Evolutionary conservation across 1,139 yeast genomes (phyloP).

Genomic region (Yamadazyma oceani): DNA sequence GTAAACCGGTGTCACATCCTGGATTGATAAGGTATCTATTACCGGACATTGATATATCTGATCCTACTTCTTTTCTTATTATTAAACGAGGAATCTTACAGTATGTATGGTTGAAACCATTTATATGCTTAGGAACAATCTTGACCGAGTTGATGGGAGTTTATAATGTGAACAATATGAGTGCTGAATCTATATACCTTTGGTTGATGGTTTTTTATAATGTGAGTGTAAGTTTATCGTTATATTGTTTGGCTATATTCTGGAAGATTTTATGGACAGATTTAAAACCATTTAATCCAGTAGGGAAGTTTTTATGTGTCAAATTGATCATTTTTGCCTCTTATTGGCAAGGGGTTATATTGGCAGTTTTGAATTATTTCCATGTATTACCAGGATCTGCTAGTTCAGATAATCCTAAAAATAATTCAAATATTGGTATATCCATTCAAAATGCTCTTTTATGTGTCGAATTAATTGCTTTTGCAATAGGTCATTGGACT

Average conservation of each 20-base stretch:
- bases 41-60: slow-evolving; percentile 74
- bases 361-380: slow-evolving; percentile 59
- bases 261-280: slow-evolving; percentile 87
- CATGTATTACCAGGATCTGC: slow-evolving; percentile 46
- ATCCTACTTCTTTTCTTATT: slow-evolving; percentile 72
- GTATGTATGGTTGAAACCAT: slow-evolving; percentile 92
- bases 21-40: slow-evolving; percentile 52
- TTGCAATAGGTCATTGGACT: slow-evolving; percentile 83
- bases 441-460: slow-evolving; percentile 77
- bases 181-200: slow-evolving; percentile 51
- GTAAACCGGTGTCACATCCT: slow-evolving; percentile 74
- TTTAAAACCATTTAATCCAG: slow-evolving; percentile 76
- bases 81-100: slow-evolving; percentile 88
- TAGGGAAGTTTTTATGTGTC: slow-evolving; percentile 91
- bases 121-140: slow-evolving; percentile 60
- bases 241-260: slow-evolving; percentile 83
- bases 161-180: slow-evolving; percentile 53
- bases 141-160: slow-evolving; percentile 51
- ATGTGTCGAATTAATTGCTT: slow-evolving; percentile 81
- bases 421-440: slow-evolving; percentile 46
- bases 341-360: slow-evolving; percentile 88
- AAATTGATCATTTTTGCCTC: slow-evolving; percentile 93
- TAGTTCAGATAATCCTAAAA: slow-evolving; percentile 23
- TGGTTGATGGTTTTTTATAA: slow-evolving; percentile 78
- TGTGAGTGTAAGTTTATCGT: slow-evolving; percentile 73